Evolutionary conservation across 805 yeast genomes (phyloP), one percentile per base, ranked within the genome.

Genomic region (Candida fluviatilis): DNA sequence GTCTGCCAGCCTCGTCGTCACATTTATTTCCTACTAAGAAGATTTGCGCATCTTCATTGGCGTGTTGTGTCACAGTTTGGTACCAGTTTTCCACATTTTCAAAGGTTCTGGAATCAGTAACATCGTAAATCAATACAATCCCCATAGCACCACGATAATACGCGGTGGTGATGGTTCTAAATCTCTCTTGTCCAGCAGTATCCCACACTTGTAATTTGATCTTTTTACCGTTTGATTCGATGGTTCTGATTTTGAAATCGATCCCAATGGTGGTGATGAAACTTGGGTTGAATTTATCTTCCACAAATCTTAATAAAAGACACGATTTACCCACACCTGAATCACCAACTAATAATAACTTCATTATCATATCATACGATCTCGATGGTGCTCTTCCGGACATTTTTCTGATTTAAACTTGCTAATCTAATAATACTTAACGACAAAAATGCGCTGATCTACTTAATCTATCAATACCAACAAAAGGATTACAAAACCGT

Each of bases 261-360:
- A 93, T 93, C 39, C 99, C 99, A 55, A 93, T 93, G 34, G 99
- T 93, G 42, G 98, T 89, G 66, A 93, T 93, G 65, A 91, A 93
- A 15, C 93, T 80, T 4, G 98, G 97, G 54, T 91, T 90, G 71
- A 93, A 93, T 64, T 89, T 90, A 65, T 91, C 97, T 53, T 89
- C 96, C 43, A 91, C 95, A 66, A 91, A 91, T 58, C 98, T 80
- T 47, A 91, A 78, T 53, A 90, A 71, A 43, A 90, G 73, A 72
- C 97, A 91, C 30, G 97, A 84, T 57, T 85, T 85, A 26, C 95
- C 95, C 33, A 85, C 93, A 43, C 87, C 76, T 23, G 95, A 85
- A 68, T 90, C 96, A 41, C 98, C 98, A 48, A 91, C 95, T 50
- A 91, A 77, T 50, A 91, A 75, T 53, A 91, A 78, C 71, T 90